These are phyloP conservation scores for Rasamsonia emersonii DNA, from an alignment of 2,329 filamentous ascomycete species.

Conservation along the genomic window DNA sequence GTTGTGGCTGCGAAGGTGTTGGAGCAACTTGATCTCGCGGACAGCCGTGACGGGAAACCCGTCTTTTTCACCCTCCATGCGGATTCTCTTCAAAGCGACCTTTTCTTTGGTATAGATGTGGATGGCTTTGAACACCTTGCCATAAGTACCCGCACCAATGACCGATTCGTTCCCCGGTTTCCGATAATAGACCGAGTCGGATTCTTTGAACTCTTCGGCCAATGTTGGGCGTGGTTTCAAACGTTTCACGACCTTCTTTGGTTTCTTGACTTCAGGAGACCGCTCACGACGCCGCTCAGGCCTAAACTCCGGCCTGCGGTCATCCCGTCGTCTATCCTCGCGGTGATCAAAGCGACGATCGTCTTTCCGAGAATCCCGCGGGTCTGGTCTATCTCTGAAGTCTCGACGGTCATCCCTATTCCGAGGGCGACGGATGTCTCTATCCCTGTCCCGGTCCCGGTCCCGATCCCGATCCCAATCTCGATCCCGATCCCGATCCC, in stretches of 20 bases:
- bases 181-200: conserved; percentile 85
- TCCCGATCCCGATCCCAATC: conserved; percentile 18
- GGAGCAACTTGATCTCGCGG: conserved; percentile 92
- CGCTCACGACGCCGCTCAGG: conserved; percentile 42
- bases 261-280: conserved; percentile 44
- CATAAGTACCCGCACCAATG: conserved; percentile 89
- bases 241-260: conserved; percentile 61
- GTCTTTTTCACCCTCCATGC: conserved; percentile 99
- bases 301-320: conserved; percentile 21
- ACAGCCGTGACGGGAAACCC: conserved; percentile 96
- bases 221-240: conserved; percentile 64
- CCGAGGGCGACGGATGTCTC: conserved; percentile 11
- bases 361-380: conserved; percentile 26
- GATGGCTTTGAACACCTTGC: conserved; percentile 87
- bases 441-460: conserved; percentile 9
- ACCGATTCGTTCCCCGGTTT: conserved; percentile 98
- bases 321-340: conserved; percentile 30
- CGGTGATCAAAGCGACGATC: conserved; percentile 34
- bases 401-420: conserved; percentile 21
- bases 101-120: conserved; percentile 67
- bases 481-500: conserved; percentile 22
- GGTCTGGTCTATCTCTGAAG: conserved; percentile 28
- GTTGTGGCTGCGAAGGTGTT: conserved; percentile 83
- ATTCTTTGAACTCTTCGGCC: conserved; percentile 61
- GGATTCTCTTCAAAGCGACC: conserved; percentile 93